Conservation (phyloP, 2,329 filamentous ascomycete species). For the Nemania diffusa region DNA sequence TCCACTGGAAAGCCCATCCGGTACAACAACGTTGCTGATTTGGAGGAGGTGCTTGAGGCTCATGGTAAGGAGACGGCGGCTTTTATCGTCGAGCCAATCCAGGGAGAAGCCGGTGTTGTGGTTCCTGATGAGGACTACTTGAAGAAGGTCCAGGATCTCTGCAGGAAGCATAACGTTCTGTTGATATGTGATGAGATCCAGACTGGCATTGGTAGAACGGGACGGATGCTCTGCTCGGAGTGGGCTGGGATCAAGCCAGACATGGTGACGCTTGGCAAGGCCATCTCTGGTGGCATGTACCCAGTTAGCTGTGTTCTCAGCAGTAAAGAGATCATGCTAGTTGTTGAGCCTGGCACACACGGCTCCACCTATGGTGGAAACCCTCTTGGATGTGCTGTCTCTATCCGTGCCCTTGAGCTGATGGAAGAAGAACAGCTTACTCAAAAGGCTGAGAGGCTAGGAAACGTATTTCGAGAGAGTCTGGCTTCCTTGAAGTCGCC, state of each 20-base stretch:
- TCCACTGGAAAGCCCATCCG: constrained; percentile 80
- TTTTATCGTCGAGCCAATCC: constrained; percentile 95
- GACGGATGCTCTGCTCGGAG: constrained; percentile 91
- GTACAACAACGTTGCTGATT: constrained; percentile 85
- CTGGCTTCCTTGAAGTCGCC: constrained; percentile 79
- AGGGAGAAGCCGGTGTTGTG: constrained; percentile 96
- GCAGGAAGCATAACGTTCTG: constrained; percentile 94
- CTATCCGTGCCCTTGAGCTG: constrained; percentile 92
- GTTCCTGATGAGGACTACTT: constrained; percentile 94
- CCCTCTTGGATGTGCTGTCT: constrained; percentile 92
- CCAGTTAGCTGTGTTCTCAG: constrained; percentile 95
- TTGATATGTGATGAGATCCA: constrained; percentile 99
- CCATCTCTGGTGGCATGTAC: constrained; percentile 98
- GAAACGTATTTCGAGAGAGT: constrained; percentile 83
- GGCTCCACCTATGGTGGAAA: constrained; percentile 99
- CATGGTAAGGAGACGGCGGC: constrained; percentile 89
- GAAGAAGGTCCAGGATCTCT: constrained; percentile 79
- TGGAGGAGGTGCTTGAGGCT: constrained; percentile 80
- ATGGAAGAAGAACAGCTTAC: constrained; percentile 92
- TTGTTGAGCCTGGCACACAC: constrained; percentile 94
- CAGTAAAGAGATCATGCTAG: constrained; percentile 91
- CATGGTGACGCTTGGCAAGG: constrained; percentile 93
- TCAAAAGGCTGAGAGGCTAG: constrained; percentile 81
- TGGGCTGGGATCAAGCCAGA: constrained; percentile 97
- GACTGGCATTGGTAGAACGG: constrained; percentile 95